These are phyloP conservation scores for Penicillium verrucosum DNA, from an alignment of 2,329 filamentous ascomycete genomes.

Conservation along the genomic window DNA sequence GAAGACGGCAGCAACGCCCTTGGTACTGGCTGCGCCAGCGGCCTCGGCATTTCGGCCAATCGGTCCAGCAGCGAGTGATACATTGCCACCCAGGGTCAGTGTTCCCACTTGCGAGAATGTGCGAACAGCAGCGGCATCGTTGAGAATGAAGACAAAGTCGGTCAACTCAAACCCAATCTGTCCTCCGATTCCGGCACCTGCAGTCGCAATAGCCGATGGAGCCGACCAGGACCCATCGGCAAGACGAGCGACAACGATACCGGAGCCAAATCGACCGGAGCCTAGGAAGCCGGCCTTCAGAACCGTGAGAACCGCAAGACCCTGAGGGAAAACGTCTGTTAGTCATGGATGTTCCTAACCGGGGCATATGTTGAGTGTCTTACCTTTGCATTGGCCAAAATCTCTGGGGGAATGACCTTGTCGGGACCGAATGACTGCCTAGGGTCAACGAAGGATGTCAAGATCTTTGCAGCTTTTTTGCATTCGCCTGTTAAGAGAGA, in stretches of 20 bases:
- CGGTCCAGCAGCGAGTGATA: conserved; percentile 90
- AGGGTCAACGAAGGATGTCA: conserved; percentile 91
- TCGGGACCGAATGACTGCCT: conserved; percentile 91
- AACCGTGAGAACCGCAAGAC: conserved; percentile 50
- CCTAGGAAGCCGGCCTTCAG: conserved; percentile 51
- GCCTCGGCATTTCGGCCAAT: conserved; percentile 94
- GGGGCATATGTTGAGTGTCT: conserved; percentile 4
- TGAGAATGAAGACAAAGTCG: conserved; percentile 93
- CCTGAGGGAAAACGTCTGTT: conserved; percentile 32
- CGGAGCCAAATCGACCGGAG: conserved; percentile 50
- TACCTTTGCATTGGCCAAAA: conserved; percentile 90
- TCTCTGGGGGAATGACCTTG: conserved; percentile 89
- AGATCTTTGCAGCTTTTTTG: conserved; percentile 93
- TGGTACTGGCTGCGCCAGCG: conserved; percentile 86
- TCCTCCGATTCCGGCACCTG: conserved; percentile 49
- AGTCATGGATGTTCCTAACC: conserved; percentile 1
- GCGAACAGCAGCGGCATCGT: conserved; percentile 82
- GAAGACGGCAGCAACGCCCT: conserved; percentile 87
- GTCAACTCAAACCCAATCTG: conserved; percentile 53
- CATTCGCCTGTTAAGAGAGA: conserved; percentile 70
- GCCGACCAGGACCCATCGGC: conserved; percentile 50
- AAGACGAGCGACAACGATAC: conserved; percentile 49
- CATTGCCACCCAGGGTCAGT: conserved; percentile 90
- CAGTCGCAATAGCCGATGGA: conserved; percentile 49
- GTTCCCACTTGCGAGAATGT: conserved; percentile 91